phyloP scores from a whole-genome alignment of 2,329 filamentous ascomycete genomes.

The Beauveria caledonica region DNA sequence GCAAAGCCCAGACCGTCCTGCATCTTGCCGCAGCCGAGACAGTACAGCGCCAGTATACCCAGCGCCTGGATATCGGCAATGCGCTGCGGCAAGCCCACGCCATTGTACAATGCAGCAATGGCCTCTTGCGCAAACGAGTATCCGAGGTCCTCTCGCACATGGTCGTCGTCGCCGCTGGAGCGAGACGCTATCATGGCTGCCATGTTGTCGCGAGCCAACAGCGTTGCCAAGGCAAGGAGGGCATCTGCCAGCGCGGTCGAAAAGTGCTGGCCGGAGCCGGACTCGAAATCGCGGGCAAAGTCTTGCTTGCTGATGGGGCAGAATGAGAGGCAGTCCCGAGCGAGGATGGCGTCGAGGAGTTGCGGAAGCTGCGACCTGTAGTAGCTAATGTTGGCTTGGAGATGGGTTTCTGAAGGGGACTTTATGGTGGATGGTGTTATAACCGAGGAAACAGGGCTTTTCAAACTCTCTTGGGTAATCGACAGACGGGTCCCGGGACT shows the following conservation, averaged over 20 bases:
- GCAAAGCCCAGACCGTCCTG: not conserved
- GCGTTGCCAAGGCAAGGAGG: not conserved
- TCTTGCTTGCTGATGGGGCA: not conserved
- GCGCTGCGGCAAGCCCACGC: not conserved
- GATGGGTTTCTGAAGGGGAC: not conserved
- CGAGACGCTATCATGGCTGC: not conserved
- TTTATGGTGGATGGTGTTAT: not conserved
- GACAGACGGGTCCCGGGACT: not conserved
- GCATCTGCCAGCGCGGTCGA: not conserved
- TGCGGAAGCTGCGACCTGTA: not conserved
- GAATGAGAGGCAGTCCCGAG: not conserved
- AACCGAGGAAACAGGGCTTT: not conserved
- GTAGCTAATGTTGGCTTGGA: not conserved
- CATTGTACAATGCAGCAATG: not conserved
- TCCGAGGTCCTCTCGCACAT: not conserved
- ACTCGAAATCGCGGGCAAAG: not conserved
- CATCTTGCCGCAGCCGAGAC: not conserved
- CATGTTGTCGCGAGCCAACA: not conserved
- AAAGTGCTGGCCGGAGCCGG: not conserved
- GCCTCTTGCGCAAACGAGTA: not conserved
- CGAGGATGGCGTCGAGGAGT: not conserved
- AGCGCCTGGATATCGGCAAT: slow-evolving; percentile 3
- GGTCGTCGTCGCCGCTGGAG: too few relatives aligned
- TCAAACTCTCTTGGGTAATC: not conserved
- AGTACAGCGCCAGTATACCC: not conserved